Evolutionary conservation across 176 grass and related monocot genomes (phyloP).

Genomic region (Poa annua): DNA sequence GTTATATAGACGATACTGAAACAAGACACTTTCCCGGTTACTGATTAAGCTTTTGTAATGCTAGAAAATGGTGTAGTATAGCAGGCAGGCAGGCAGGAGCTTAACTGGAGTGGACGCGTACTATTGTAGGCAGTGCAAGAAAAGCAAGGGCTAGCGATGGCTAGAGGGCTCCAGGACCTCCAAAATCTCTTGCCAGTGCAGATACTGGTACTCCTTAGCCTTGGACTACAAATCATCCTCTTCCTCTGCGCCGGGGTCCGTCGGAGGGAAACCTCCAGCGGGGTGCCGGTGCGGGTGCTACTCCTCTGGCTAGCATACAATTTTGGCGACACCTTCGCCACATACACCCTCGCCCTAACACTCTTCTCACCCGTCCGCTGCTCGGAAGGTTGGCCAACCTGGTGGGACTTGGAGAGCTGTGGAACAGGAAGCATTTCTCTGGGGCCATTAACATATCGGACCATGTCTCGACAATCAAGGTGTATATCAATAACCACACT

Average conservation of each 20-base stretch:
- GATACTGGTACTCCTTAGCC: too few relatives aligned
- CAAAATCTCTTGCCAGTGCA: too few relatives aligned
- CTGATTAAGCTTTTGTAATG: too few relatives aligned
- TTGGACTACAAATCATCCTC: too few relatives aligned
- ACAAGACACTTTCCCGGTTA: too few relatives aligned
- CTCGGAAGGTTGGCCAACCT: neutral
- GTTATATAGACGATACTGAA: too few relatives aligned
- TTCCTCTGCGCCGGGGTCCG: too few relatives aligned
- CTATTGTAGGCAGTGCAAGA: too few relatives aligned
- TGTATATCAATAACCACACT: neutral
- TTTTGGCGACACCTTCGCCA: neutral
- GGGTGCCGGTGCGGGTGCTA: neutral
- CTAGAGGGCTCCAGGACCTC: neutral
- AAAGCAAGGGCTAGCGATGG: too few relatives aligned
- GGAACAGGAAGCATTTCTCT: slow-evolving; percentile 2
- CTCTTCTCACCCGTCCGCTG: neutral
- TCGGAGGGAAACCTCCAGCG: neutral
- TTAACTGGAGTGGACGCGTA: too few relatives aligned
- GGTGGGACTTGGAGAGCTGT: neutral
- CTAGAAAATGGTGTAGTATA: too few relatives aligned
- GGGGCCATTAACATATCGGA: neutral
- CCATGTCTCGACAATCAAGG: neutral
- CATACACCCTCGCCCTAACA: neutral
- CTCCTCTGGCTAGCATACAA: neutral
- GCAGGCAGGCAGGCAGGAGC: too few relatives aligned